Base-by-base conservation (phyloP, 345 rosid species). In the Populus euphratica region DNA sequence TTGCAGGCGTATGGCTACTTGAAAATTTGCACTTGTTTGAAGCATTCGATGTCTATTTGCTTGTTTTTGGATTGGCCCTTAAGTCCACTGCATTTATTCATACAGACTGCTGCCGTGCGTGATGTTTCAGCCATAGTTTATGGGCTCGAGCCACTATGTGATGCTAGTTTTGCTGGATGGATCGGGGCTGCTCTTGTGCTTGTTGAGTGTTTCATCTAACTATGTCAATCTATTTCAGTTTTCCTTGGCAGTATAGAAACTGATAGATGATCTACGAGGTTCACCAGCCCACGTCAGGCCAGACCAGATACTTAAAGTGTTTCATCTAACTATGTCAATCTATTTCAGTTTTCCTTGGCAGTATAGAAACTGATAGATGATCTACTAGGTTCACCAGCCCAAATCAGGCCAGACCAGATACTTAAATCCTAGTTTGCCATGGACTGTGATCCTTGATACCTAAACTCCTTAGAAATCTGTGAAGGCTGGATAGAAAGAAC, bases 121-220 rank as follows among this genome's bases (percentile, higher is more conserved):
- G 87, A 88, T 77, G 88, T 91, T n/a, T 86, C 89, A 6, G 92
- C 91, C 31, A 83, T 88, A 74, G 82, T 90, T 74, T 88, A 90
- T 76, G 89, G 90, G 52, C 83, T 91, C 81, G 96, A 91, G 78
- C 92, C 92, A 8, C 86, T 88, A 6, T 88, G 92, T 90, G 89
- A 91, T 69, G 96, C 89, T 29, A 84, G 83, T 75, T 91, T 91
- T 81, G 91, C 79, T 63, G 92, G 92, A 47, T 90, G 91, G 93
- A 81, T 90, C 25, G 92, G 92, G 35, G 96, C 93, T 31, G 84
- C 89, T 62, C 87, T 91, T 74, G 85, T 91, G 72, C 81, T 88
- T 23, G 82, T 91, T 88, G 11, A 44, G n/a, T 44, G 25, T 4
- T 41, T 65, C 13, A 73, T 16, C 20, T 16, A 2, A 49, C 54